Base-by-base conservation (phyloP, 192 early-diverging fungal genomes). In the Thoreauomyces humboldtii region DNA sequence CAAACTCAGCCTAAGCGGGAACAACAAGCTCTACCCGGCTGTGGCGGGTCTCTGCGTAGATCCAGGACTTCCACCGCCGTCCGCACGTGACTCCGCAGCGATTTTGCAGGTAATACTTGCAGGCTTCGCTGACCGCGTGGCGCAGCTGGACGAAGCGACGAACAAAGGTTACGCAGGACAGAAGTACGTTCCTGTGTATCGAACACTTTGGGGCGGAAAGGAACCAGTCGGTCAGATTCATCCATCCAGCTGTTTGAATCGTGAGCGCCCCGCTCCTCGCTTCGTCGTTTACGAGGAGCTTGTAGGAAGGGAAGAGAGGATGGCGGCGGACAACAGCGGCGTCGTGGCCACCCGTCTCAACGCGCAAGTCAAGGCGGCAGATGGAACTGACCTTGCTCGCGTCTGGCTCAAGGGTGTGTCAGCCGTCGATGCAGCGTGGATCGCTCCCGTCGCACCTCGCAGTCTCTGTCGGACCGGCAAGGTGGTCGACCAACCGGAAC, bases 71-170 rank as follows among this genome's bases (percentile, higher is more conserved):
- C 60, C 78, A 43, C 92, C 76, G 28, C 79, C 81, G 14, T 47
- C 60, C 4, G 11, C 55, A 17, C 17, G 52, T 27, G 61, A 97
- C 65, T 77, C 85, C 59, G 84, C 81, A 7, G 80, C 88, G 5
- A 75, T 99, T 15, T 87, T 89, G 12, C 95, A 99, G 73, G 83
- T 97, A 43, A 67, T 98, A 3, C 77, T 95, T 1, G 84, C 92
- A 1, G 92, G 94, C 0, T 97, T 92, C 51, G 82, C 92, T 50
- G 97, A 99, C 64, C 90, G 89, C 7, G 83, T 99, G n/a, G 97
- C 97, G 0, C 74, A 88, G 46, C 86, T 92, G 1, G 75, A 77
- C 44, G 62, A 63, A 7, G 71, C 60, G 36, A 45, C 61, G 2
- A 48, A 36, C n/a, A 45, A 55, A 7, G 59, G 65, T 17, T 57